phyloP scores from a whole-genome alignment of 495 filamentous ascomycete genomes.

The Penicillium silybi region DNA sequence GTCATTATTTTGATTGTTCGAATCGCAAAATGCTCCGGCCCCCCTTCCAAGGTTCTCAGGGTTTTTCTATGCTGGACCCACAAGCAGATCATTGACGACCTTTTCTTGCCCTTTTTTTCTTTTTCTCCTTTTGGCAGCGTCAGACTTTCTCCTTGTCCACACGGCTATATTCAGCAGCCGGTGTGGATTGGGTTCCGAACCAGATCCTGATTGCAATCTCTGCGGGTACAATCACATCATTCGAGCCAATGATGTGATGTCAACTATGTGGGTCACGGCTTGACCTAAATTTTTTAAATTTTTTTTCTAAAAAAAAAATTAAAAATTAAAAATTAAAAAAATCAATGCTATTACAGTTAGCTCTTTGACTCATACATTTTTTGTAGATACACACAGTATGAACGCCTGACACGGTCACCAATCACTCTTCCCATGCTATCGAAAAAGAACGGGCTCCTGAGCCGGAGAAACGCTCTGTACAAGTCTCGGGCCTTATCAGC shows the following conservation, averaged over 20 bases:
- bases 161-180: slow-evolving; percentile 14
- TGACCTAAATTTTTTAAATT: not conserved
- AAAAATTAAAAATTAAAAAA: too few relatives aligned
- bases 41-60: slow-evolving; percentile 15
- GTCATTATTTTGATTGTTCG: not conserved
- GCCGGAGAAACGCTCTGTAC: not conserved
- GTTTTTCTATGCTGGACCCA: not conserved
- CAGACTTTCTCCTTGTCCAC: slow-evolving; percentile 11
- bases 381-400: not conserved
- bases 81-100: not conserved
- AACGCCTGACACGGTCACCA: not conserved
- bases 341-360: too few relatives aligned
- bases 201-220: slow-evolving; percentile 3
- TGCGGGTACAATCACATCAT: slow-evolving; percentile 13
- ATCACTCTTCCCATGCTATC: not conserved
- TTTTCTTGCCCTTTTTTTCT: slow-evolving; percentile 16
- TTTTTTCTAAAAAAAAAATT: too few relatives aligned
- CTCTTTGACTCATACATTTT: not conserved
- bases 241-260: slow-evolving; percentile 2
- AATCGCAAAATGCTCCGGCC: not conserved
- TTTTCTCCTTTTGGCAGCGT: not conserved
- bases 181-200: slow-evolving; percentile 17
- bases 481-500: slow-evolving; percentile 10
- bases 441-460: not conserved
- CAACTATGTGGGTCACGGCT: not conserved